phyloP scores from a whole-genome alignment of 2,329 filamentous ascomycete species.

The Penicillium sp. region DNA sequence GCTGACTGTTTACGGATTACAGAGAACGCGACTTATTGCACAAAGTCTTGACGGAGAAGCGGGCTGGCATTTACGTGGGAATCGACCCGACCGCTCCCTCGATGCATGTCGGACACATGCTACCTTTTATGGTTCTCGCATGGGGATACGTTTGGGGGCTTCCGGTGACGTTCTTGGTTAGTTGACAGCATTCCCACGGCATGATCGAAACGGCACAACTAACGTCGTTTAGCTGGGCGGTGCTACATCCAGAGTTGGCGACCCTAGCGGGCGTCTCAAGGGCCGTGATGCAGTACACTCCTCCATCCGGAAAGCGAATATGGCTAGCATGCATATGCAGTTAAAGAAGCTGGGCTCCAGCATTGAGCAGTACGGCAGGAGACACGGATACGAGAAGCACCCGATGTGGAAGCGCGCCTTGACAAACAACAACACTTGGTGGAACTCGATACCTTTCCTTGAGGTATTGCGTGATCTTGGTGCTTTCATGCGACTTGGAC shows the following conservation, averaged over 20 bases:
- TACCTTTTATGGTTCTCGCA: constrained; percentile 50
- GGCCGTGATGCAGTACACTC: constrained; percentile 38
- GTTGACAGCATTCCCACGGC: constrained; percentile 12
- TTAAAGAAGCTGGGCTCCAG: constrained; percentile 66
- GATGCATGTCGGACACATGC: constrained; percentile 50
- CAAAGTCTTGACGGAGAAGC: constrained; percentile 44
- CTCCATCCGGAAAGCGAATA: constrained; percentile 44
- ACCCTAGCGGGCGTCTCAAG: constrained; percentile 45
- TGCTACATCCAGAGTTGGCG: constrained; percentile 46
- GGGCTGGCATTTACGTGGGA: constrained; percentile 48
- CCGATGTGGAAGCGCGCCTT: constrained; percentile 66
- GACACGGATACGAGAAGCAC: constrained; percentile 61
- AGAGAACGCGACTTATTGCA: constrained; percentile 45
- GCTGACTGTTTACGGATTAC: constrained; percentile 4
- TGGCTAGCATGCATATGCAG: constrained; percentile 49
- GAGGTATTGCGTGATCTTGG: constrained; percentile 75
- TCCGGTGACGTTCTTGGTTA: constrained; percentile 44
- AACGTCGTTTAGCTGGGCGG: constrained; percentile 43
- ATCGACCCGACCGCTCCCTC: constrained; percentile 51
- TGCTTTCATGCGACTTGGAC: constrained; percentile 68
- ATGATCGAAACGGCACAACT: constrained; percentile 5
- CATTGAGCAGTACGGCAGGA: constrained; percentile 62
- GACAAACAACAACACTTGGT: constrained; percentile 81
- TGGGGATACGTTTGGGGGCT: constrained; percentile 51
- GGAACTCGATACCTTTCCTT: constrained; percentile 65